Conservation (phyloP, 768 basidiomycete genomes). For the Gloeopeniophorella convolvens region DNA sequence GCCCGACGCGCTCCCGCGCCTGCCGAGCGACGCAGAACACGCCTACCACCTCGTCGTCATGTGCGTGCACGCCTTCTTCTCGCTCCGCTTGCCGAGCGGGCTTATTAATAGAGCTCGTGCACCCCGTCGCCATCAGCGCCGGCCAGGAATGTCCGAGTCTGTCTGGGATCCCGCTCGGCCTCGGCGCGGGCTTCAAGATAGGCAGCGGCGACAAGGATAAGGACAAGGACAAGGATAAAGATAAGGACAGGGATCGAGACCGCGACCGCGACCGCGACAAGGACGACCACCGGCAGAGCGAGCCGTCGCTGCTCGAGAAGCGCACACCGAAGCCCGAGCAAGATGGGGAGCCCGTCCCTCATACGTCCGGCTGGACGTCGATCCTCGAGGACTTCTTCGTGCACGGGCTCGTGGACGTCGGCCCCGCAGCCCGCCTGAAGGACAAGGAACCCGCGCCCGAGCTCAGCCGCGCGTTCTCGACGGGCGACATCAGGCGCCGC, state of each 20-base stretch:
- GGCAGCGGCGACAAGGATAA: slow-evolving; percentile 36
- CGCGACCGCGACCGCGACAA: slow-evolving; percentile 8
- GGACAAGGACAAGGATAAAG: slow-evolving; percentile 31
- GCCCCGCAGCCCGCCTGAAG: slow-evolving; percentile 27
- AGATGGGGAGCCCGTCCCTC: slow-evolving; percentile 18
- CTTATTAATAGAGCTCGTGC: slow-evolving; percentile 16
- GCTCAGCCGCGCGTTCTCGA: slow-evolving; percentile 14
- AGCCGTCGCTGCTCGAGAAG: slow-evolving; percentile 19
- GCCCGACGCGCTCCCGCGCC: slow-evolving; percentile 35
- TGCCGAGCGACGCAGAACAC: slow-evolving; percentile 48
- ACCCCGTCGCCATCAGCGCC: slow-evolving; percentile 35
- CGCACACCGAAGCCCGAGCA: slow-evolving; percentile 27
- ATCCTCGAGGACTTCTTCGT: slow-evolving; percentile 73
- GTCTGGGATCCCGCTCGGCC: slow-evolving; percentile 73
- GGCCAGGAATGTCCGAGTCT: slow-evolving; percentile 82
- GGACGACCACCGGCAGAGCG: slow-evolving; percentile 16
- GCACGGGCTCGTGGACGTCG: slow-evolving; percentile 23
- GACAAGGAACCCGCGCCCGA: slow-evolving; percentile 31
- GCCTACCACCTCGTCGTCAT: slow-evolving; percentile 77
- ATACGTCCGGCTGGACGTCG: slow-evolving; percentile 60
- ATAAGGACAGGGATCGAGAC: slow-evolving; percentile 30
- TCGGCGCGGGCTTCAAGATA: slow-evolving; percentile 72
- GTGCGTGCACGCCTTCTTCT: slow-evolving; percentile 43
- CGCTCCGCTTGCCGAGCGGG: background rate
- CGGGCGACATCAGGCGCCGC: slow-evolving; percentile 39